phyloP scores from a whole-genome alignment of 148 eudicot genomes.

The Vaccinium vitisidaea region DNA sequence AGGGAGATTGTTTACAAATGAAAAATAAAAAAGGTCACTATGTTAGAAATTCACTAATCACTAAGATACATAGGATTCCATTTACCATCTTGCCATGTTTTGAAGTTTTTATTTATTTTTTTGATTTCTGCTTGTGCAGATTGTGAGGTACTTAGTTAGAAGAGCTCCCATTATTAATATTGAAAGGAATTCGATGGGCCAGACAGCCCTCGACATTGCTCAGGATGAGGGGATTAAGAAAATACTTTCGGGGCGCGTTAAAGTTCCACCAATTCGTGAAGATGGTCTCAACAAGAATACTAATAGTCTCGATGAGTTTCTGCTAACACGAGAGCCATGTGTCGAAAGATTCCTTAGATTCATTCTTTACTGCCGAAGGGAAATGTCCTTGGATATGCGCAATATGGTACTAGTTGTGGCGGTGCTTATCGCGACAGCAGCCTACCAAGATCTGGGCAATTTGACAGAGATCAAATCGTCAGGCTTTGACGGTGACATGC shows the following conservation, averaged over 20 bases:
- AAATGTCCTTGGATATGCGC: not conserved
- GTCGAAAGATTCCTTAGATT: not conserved
- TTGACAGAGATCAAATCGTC: fast-evolving
- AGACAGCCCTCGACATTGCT: not conserved
- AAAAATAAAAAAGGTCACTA: not conserved
- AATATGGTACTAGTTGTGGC: slow-evolving; percentile 8
- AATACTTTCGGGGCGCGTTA: not conserved
- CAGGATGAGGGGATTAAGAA: not conserved
- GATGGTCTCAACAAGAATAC: too few species aligned
- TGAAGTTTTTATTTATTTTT: not conserved
- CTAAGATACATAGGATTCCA: too few species aligned
- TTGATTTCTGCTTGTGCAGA: not conserved
- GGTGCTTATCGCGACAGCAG: not conserved
- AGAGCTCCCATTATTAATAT: not conserved
- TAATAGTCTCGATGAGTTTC: not conserved
- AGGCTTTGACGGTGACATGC: fast-evolving
- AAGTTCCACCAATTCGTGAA: too few species aligned
- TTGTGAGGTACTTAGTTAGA: not conserved
- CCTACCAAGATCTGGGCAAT: not conserved
- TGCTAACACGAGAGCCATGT: not conserved
- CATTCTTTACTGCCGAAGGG: not conserved
- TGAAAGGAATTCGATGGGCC: not conserved
- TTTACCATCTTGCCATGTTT: not conserved
- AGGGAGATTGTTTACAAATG: not conserved
- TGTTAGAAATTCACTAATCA: not conserved